A percentile compares a stretch with the other conserved stretches of the same genome.
phyloP scores from a whole-genome alignment of 208 protist genomes.

The Leishmania tropica region DNA sequence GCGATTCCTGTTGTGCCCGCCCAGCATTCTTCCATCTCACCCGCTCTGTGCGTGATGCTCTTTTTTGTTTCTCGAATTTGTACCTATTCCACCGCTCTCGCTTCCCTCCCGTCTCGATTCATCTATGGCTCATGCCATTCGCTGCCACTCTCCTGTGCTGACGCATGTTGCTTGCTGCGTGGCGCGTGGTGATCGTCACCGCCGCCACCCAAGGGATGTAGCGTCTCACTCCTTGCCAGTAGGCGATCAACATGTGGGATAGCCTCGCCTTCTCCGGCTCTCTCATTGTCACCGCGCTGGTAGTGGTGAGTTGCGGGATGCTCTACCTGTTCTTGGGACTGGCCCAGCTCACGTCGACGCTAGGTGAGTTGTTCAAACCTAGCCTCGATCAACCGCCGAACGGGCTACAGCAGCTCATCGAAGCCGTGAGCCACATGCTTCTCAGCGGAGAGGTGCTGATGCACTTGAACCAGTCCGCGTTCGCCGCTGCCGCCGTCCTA shows the following conservation, averaged over 20 bases:
- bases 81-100: background rate
- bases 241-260: background rate
- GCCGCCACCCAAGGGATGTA: too few relatives aligned
- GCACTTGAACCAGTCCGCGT: conserved; percentile 28
- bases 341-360: background rate
- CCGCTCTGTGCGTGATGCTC: background rate
- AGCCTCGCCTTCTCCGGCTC: conserved; percentile 8
- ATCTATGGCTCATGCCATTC: background rate
- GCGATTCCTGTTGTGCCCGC: background rate
- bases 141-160: background rate
- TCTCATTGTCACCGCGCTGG: conserved; percentile 22
- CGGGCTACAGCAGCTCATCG: conserved; percentile 7
- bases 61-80: background rate
- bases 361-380: background rate
- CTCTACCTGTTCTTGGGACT: conserved; percentile 19
- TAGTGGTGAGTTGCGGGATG: conserved; percentile 1
- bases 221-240: background rate
- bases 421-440: background rate
- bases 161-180: background rate
- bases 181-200: background rate
- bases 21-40: background rate
- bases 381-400: background rate
- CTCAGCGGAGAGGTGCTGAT: conserved; percentile 8
- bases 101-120: background rate
- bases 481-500: conserved; percentile 30